phyloP scores from a whole-genome alignment of 352 stramenopile genomes.

The Pseudoperonospora humuli region DNA sequence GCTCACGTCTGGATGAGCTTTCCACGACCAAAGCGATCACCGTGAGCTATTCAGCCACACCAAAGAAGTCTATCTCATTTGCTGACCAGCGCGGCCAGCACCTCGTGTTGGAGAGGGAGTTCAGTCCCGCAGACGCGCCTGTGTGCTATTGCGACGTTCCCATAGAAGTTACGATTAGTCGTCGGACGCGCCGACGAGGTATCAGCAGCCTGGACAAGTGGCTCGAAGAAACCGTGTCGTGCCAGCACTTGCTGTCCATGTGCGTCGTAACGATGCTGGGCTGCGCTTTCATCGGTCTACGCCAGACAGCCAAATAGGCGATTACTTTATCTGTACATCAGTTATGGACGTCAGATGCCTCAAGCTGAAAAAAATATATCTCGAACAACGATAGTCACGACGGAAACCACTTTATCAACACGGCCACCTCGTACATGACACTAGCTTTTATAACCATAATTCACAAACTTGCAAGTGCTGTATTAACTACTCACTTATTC shows the following conservation, averaged over 20 bases:
- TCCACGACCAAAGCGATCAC: conserved; percentile 27
- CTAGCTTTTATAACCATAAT: conserved; percentile 16
- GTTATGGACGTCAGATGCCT: no score
- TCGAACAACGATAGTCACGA: no score
- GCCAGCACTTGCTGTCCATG: conserved; percentile 44
- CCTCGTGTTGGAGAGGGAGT: conserved; percentile 45
- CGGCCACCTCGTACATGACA: no score
- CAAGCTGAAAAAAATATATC: no score
- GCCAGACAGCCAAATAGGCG: conserved; percentile 26
- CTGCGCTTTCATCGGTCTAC: conserved; percentile 29
- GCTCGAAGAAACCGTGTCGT: conserved; percentile 30
- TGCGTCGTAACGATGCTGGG: conserved; percentile 50
- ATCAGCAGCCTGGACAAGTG: conserved; percentile 28
- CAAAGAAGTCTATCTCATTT: conserved; percentile 56
- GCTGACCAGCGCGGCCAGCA: conserved; percentile 44
- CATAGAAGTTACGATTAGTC: conserved; percentile 14
- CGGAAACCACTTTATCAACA: no score
- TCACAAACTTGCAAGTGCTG: background rate
- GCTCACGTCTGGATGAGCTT: conserved; percentile 25
- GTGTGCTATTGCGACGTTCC: conserved; percentile 38
- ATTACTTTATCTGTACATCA: conserved; percentile 20
- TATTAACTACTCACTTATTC: conserved; percentile 12
- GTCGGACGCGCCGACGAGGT: conserved; percentile 17
- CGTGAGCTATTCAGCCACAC: conserved; percentile 23
- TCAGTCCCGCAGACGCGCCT: conserved; percentile 32